Evolutionary conservation across 257 asterid genomes (phyloP), one percentile per base, ranked within the genome.

Genomic region (Scutellaria barbata): DNA sequence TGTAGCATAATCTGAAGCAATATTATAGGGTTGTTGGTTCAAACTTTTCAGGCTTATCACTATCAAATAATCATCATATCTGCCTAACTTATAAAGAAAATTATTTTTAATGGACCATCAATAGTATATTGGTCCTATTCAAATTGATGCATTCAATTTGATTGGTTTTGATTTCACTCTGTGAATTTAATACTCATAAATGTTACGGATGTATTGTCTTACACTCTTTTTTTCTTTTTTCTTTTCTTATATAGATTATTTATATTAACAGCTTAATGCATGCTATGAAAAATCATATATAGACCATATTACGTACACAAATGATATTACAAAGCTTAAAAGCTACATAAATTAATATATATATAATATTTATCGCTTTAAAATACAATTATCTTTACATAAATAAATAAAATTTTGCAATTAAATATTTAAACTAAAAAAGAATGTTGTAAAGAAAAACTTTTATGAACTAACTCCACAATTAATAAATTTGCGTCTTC

Each of bases 41-140:
- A 69, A 47, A 55, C 35, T 74, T 59, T 40, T 66, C 13, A 30
- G 48, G 58, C 35, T 50, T 54, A 4, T 61, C 67, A 4, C 9
- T 40, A 46, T 67, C 59, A 56, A 48, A 61, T 61, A 53, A 62
- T 62, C 53, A 53, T 62, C 39, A 47, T 33, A 22, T 39, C 57
- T 55, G 68, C 68, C 75, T 68, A 68, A 73, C 64, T 69, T 46
- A 43, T 17, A 41, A n/a, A 42, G 73, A 64, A 53, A 45, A 54
- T 22, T 46, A 25, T 7, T 7, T 72, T 47, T 33, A 72, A 72
- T 72, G 64, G 76, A 62, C 70, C 55, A 40, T 6, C 35, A 22
- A 4, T 10, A 37, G n/a, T 37, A 35, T 16, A 71, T 50, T 61
- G 62, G 63, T 51, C 63, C 41, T 39, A 51, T 72, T 47, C 51